phyloP scores from a whole-genome alignment of 116 monocot species.

The Posidonia oceanica region DNA sequence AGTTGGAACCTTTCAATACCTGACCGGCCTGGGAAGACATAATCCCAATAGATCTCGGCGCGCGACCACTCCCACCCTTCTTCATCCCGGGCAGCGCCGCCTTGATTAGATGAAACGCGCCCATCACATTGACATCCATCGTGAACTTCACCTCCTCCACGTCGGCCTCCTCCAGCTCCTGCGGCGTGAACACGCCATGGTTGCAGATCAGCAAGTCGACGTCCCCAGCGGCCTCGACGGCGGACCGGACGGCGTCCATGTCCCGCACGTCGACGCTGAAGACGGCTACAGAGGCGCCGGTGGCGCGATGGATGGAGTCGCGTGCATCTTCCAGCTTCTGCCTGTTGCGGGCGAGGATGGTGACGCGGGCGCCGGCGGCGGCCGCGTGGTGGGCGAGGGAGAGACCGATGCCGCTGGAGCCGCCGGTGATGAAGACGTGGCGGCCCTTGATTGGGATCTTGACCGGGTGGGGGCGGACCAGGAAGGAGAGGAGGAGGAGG shows the following conservation, averaged over 20 bases:
- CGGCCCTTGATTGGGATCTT: constrained; percentile 33
- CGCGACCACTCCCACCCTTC: background rate
- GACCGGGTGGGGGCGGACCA: constrained; percentile 17
- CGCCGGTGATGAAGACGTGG: constrained; percentile 56
- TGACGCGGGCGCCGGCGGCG: constrained; percentile 33
- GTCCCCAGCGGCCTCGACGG: constrained; percentile 29
- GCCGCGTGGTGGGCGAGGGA: constrained; percentile 39
- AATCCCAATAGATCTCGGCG: constrained; percentile 32
- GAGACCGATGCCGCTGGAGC: constrained; percentile 56
- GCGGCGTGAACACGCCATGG: constrained; percentile 29
- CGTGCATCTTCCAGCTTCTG: constrained; percentile 30
- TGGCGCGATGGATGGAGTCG: constrained; percentile 32
- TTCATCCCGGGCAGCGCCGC: constrained; percentile 37
- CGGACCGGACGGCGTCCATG: constrained; percentile 19
- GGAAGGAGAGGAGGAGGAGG: constrained; percentile 13
- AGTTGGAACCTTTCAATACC: constrained; percentile 9
- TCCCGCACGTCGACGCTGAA: constrained; percentile 52
- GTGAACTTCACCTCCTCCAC: constrained; percentile 31
- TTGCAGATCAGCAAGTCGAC: constrained; percentile 49
- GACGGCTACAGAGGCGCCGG: constrained; percentile 26
- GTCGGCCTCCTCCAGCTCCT: constrained; percentile 34
- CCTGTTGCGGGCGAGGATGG: constrained; percentile 44
- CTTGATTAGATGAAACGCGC: constrained; percentile 40
- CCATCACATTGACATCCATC: constrained; percentile 40
- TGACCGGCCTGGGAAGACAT: constrained; percentile 51